phyloP scores from a whole-genome alignment of 1,284 basidiomycete genomes.

The Ustilago nuda region DNA sequence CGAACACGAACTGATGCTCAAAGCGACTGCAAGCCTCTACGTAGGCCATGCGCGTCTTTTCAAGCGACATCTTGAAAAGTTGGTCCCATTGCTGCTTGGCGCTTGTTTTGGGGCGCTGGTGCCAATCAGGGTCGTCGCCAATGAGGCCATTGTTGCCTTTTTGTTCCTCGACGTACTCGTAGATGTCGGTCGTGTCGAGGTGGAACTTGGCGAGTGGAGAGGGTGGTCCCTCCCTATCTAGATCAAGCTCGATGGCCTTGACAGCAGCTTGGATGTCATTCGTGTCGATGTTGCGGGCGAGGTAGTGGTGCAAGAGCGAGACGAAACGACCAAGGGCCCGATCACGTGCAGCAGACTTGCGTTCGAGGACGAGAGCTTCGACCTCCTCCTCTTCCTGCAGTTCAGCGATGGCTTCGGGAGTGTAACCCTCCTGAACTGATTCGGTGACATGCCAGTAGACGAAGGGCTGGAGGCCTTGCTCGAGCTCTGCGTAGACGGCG shows the following conservation, averaged over 20 bases:
- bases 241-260: slow-evolving; percentile 8
- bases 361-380: slow-evolving; percentile 41
- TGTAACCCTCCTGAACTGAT: slow-evolving; percentile 35
- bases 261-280: slow-evolving; percentile 9
- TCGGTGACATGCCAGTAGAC: slow-evolving; percentile 44
- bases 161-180: slow-evolving; percentile 35
- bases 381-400: slow-evolving; percentile 37
- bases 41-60: slow-evolving; percentile 24
- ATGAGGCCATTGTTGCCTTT: slow-evolving; percentile 24
- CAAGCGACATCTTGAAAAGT: slow-evolving; percentile 25
- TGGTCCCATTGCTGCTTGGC: slow-evolving; percentile 26
- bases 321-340: slow-evolving; percentile 36
- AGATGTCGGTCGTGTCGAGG: slow-evolving; percentile 26
- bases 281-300: slow-evolving; percentile 10
- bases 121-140: slow-evolving; percentile 34
- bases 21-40: slow-evolving; percentile 31
- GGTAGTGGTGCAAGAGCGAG: slow-evolving; percentile 26
- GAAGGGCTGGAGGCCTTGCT: slow-evolving; percentile 36
- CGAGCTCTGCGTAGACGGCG: slow-evolving; percentile 26
- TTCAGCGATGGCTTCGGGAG: slow-evolving; percentile 26
- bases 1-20: slow-evolving; percentile 18
- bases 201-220: slow-evolving; percentile 16
- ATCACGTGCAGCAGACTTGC: slow-evolving; percentile 29
- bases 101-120: background rate
- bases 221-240: background rate